These are phyloP conservation scores for Cryptococcus amylolentus DNA, from an alignment of 1,284 basidiomycete genomes.

Conservation along the genomic window DNA sequence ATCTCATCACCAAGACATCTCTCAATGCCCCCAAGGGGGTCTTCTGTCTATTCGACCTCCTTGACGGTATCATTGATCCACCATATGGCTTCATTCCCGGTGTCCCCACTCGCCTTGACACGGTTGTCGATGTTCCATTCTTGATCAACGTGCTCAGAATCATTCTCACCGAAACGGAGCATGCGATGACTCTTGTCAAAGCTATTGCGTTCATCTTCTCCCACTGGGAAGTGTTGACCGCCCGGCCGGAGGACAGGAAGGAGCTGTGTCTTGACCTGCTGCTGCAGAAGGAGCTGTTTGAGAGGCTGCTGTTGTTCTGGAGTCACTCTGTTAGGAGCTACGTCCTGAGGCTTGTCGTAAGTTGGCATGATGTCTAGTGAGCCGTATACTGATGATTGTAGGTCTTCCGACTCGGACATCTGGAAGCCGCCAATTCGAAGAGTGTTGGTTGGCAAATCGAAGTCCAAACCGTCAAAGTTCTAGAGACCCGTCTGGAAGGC, in stretches of 20 bases:
- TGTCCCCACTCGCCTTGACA: slow-evolving; percentile 7
- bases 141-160: slow-evolving; percentile 51
- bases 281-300: slow-evolving; percentile 51
- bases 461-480: slow-evolving; percentile 50
- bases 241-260: slow-evolving; percentile 46
- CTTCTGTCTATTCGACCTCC: slow-evolving; percentile 52
- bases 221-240: slow-evolving; percentile 54
- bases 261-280: slow-evolving; percentile 52
- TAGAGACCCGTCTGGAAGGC: slow-evolving; percentile 52
- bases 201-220: slow-evolving; percentile 54
- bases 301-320: slow-evolving; percentile 53
- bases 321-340: slow-evolving; percentile 53
- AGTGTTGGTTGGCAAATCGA: slow-evolving; percentile 45
- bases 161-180: slow-evolving; percentile 53
- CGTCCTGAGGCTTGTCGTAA: slow-evolving; percentile 50
- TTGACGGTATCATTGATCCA: slow-evolving; percentile 48
- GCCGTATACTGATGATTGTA: slow-evolving; percentile 6
- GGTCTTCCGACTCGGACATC: slow-evolving; percentile 53
- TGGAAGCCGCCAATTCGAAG: slow-evolving; percentile 42
- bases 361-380: slow-evolving; percentile 6
- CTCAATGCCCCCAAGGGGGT: slow-evolving; percentile 54
- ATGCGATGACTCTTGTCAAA: slow-evolving; percentile 54
- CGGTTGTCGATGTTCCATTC: slow-evolving; percentile 51
- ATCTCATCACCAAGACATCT: slow-evolving; percentile 51
- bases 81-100: slow-evolving; percentile 31